Percentiles rank a stretch among this genome's conserved stretches.
Evolutionary conservation across 257 asterid species (phyloP).

Genomic region (Hygrophila difformis): DNA sequence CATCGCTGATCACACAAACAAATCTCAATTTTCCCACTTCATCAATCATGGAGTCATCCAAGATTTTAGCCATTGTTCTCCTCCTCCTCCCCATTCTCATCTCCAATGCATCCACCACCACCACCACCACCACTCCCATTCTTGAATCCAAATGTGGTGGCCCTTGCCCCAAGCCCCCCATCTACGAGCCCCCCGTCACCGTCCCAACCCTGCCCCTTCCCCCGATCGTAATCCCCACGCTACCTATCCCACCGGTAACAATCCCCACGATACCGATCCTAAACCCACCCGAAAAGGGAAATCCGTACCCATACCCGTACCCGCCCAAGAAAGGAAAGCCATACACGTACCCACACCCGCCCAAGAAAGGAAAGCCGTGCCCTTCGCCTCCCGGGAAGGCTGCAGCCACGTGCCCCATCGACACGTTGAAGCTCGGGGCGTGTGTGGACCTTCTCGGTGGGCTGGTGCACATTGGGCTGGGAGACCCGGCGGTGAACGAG

Average conservation of each 20-base stretch:
- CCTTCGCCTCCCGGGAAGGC: slow-evolving; percentile 19
- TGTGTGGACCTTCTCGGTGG: slow-evolving; percentile 83
- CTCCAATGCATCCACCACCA: too few species aligned
- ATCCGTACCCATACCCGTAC: too few species aligned
- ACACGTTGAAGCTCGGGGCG: slow-evolving; percentile 70
- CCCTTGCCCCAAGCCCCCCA: slow-evolving; percentile 33
- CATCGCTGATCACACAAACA: too few species aligned
- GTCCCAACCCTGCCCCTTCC: slow-evolving; percentile 17
- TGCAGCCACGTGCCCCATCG: slow-evolving; percentile 48
- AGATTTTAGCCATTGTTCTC: slow-evolving; percentile 6
- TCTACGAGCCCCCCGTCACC: slow-evolving; percentile 16
- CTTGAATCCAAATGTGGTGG: slow-evolving; percentile 41
- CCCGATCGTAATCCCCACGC: slow-evolving; percentile 14
- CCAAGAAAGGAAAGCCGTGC: slow-evolving; percentile 16
- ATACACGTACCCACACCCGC: too few species aligned
- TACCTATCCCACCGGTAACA: slow-evolving; percentile 17
- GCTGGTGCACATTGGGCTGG: slow-evolving; percentile 53
- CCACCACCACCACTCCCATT: slow-evolving; percentile 36
- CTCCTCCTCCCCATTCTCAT: slow-evolving; percentile 43
- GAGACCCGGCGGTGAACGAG: slow-evolving; percentile 56
- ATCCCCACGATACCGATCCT: too few species aligned
- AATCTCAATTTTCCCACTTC: too few species aligned
- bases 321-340: too few species aligned
- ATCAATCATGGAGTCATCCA: slow-evolving; percentile 18
- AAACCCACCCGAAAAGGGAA: too few species aligned